Conservation (phyloP, 148 eudicot species). For the Arbutus unedo region DNA sequence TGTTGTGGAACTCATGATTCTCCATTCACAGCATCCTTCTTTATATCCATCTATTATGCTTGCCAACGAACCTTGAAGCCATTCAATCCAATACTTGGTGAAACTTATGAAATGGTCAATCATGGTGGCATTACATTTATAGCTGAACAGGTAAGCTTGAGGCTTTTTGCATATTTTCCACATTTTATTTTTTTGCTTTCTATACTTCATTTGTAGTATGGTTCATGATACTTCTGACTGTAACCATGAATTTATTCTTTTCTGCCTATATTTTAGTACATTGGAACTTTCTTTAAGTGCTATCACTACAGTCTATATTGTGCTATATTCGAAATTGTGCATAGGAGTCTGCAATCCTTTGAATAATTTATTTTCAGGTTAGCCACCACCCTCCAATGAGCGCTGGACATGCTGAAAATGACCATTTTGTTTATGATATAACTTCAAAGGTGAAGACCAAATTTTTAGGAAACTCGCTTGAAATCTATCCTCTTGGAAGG, state of each 20-base stretch:
- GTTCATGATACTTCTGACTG: neutral
- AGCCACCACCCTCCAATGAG: constrained; percentile 99
- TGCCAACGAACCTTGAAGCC: constrained; percentile 98
- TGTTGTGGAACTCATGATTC: constrained; percentile 12
- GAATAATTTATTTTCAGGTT: constrained; percentile 44
- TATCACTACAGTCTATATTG: neutral
- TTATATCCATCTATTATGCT: constrained; percentile 81
- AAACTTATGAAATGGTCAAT: constrained; percentile 91
- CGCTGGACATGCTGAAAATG: constrained; percentile 93
- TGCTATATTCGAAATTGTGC: neutral
- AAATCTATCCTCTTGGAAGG: constrained; percentile 99
- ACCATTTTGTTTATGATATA: constrained; percentile 80
- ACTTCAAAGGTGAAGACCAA: constrained; percentile 96
- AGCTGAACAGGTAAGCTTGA: constrained; percentile 72
- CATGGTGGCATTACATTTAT: constrained; percentile 83
- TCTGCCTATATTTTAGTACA: neutral
- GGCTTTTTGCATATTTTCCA: neutral
- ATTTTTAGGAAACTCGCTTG: constrained; percentile 86
- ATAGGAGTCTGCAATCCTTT: neutral
- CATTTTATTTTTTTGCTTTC: neutral
- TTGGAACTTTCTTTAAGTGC: neutral
- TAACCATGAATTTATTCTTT: neutral
- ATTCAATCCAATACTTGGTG: constrained; percentile 98
- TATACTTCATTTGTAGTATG: neutral
- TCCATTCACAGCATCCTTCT: constrained; percentile 67